Evolutionary conservation across 305 asterid species (phyloP).

Genomic region (Solanum hybrid): DNA sequence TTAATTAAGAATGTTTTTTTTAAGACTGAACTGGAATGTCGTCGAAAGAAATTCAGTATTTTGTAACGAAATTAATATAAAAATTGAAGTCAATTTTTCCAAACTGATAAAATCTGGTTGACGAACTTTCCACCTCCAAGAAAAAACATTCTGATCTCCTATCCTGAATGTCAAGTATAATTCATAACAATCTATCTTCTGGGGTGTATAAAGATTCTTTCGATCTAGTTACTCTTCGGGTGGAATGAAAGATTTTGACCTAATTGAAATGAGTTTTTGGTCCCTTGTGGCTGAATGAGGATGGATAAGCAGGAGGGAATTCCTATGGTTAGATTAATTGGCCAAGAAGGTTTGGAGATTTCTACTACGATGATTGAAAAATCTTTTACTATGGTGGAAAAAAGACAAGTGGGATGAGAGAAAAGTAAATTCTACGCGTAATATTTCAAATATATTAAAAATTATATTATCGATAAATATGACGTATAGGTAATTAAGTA

Average conservation of each 20-base stretch:
- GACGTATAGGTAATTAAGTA: neutral
- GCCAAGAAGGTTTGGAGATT: neutral
- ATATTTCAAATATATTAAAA: neutral
- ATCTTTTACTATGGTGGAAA: neutral
- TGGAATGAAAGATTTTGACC: neutral
- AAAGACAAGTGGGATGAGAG: neutral
- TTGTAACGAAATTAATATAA: no score
- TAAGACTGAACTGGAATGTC: neutral
- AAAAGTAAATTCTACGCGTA: neutral
- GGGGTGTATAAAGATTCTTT: neutral
- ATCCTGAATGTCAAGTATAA: neutral
- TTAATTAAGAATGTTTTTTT: neutral
- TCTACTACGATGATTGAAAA: neutral
- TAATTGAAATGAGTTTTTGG: neutral
- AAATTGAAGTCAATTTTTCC: neutral
- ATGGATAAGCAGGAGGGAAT: neutral
- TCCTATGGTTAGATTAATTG: neutral
- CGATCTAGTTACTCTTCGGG: neutral
- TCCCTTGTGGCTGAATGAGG: neutral
- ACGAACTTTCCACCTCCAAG: neutral
- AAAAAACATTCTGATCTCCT: neutral
- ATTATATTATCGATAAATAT: neutral
- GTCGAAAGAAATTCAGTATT: neutral
- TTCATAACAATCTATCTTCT: neutral
- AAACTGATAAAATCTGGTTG: neutral